Conservation (phyloP, 352 stramenopile genomes). For the Globisporangium cylindrosporum region DNA sequence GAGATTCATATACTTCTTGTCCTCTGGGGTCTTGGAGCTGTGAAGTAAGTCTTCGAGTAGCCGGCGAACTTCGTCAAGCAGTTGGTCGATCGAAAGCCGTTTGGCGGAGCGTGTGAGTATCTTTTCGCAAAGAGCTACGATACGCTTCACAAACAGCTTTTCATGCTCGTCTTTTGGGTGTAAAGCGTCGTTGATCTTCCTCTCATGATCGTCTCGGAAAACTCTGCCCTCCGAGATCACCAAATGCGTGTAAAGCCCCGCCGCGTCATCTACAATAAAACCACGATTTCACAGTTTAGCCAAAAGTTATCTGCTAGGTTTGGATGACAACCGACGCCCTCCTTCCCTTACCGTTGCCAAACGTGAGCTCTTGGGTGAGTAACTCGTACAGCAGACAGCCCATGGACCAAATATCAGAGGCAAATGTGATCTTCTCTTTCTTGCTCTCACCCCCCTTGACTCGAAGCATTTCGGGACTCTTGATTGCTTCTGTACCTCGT, state of each 20-base stretch:
- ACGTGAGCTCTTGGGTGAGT: slow-evolving; percentile 61
- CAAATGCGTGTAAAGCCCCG: slow-evolving; percentile 57
- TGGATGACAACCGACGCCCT: background rate
- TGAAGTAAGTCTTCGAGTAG: slow-evolving; percentile 30
- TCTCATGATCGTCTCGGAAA: slow-evolving; percentile 39
- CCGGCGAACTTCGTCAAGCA: slow-evolving; percentile 20
- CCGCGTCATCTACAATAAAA: slow-evolving; percentile 53
- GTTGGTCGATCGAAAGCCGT: slow-evolving; percentile 24
- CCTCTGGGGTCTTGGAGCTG: slow-evolving; percentile 20
- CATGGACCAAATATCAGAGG: slow-evolving; percentile 69
- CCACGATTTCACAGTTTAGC: background rate
- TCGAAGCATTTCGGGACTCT: slow-evolving; percentile 68
- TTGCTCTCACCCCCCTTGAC: slow-evolving; percentile 34
- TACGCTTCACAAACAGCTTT: slow-evolving; percentile 23
- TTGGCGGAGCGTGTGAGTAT: slow-evolving; percentile 30
- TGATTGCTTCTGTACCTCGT: slow-evolving; percentile 72
- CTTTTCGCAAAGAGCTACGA: slow-evolving; percentile 28
- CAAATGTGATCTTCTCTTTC: slow-evolving; percentile 31
- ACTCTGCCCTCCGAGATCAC: slow-evolving; percentile 30
- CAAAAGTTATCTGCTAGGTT: background rate
- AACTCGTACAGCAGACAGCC: slow-evolving; percentile 72
- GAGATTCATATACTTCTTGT: slow-evolving; percentile 15
- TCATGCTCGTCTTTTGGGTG: slow-evolving; percentile 29
- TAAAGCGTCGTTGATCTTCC: slow-evolving; percentile 33
- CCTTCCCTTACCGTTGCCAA: slow-evolving; percentile 40